Base-by-base conservation (phyloP, 1,139 yeast species). In the Debaryomycetaceae sp. region DNA sequence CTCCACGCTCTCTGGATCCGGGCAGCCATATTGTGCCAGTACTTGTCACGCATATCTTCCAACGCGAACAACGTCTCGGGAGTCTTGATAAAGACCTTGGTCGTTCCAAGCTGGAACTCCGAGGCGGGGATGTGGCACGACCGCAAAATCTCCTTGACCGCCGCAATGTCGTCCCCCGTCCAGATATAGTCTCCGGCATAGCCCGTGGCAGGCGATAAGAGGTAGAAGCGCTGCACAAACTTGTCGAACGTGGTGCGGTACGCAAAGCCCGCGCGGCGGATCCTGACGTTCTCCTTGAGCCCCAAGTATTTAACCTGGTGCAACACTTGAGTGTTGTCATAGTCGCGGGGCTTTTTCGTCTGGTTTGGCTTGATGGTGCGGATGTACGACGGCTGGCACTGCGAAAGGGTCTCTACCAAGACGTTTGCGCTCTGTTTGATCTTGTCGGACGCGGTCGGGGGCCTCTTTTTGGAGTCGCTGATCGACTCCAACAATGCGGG, bases 21-120 rank as follows among this genome's bases (percentile, higher is more conserved):
- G 2, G 95, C 87, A 3, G 98, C 98, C 95, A 90, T 92, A 45
- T 83, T 85, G 49, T 86, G 92, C 98, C 98, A 92, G 51, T 86
- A 92, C 58, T 78, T 81, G 47, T 92, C 99, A 53, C 98, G 74
- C 92, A 87, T 77, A 46, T 85, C 92, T 56, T 92, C 99, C 36
- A 92, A 62, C 0, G 95, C 95, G 54, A 92, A 92, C 42, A 92
- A 64, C 0, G 98, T 90, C 49, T 92, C 98, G 5, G 99, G 99
- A 10, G 95, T 85, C 48, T 92, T 92, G 53, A 92, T 86, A 51
- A 92, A 92, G 3, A 90, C 92, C 53, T 86, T 90, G n/a, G 94
- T 71, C 1, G 80, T 79, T 48, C 99, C 99, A 59, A 90, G 62
- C 55, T 92, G 98, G 55, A 68, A 92, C 51, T 92, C 98, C 6